Percentiles rank a stretch among this genome's conserved stretches.
Evolutionary conservation across 768 basidiomycete species (phyloP).

Genomic region (Mycena olivaceomarginata): DNA sequence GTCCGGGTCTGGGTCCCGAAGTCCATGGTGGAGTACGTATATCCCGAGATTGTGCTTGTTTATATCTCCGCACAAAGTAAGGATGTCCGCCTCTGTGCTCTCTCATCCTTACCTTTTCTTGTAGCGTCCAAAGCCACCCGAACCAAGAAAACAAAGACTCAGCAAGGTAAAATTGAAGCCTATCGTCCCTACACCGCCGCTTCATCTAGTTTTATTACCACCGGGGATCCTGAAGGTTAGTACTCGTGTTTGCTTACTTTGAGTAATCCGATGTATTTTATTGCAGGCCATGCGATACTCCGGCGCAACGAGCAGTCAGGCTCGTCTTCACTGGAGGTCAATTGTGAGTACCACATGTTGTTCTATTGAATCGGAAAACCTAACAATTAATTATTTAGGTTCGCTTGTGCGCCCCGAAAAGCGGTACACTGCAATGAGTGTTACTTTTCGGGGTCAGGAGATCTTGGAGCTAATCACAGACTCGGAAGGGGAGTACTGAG

Average conservation of each 20-base stretch:
- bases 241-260: too few species aligned
- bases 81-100: too few species aligned
- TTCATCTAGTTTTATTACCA: too few species aligned
- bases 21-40: slow-evolving; percentile 30
- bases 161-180: too few species aligned
- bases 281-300: too few species aligned
- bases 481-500: slow-evolving; percentile 10
- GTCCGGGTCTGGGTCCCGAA: slow-evolving; percentile 25
- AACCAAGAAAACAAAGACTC: too few species aligned
- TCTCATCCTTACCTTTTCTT: background rate
- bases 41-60: slow-evolving; percentile 18
- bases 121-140: background rate
- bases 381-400: background rate
- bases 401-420: background rate
- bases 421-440: slow-evolving; percentile 23
- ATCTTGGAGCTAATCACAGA: slow-evolving; percentile 9
- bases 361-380: background rate
- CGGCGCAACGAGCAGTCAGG: too few species aligned
- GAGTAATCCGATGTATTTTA: too few species aligned
- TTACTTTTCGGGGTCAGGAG: slow-evolving; percentile 22
- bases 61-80: slow-evolving; percentile 6
- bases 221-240: too few species aligned
- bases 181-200: too few species aligned
- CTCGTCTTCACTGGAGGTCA: too few species aligned
- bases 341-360: background rate